Evolutionary conservation across 345 rosid genomes (phyloP), one percentile per base, ranked within the genome.

Genomic region (Euclidium syriacum): DNA sequence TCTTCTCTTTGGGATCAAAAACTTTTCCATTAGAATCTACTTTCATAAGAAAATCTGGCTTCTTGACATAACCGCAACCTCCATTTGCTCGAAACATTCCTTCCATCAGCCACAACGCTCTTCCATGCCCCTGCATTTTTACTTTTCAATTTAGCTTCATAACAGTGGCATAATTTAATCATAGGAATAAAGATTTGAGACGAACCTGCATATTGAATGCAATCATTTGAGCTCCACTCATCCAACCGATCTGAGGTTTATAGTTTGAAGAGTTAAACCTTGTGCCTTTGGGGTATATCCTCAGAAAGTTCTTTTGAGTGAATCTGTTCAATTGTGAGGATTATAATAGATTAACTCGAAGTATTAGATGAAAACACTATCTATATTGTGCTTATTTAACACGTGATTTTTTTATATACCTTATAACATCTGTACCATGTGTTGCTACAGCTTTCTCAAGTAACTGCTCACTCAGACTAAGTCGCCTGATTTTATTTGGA

Each of bases 21-120:
- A 77, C 76, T 65, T 72, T 52, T 60, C 72, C 70, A 19, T 46
- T 50, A 62, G 79, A 73, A 54, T 67, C 77, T 10, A 61, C 41
- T 20, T 57, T 26, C 74, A 79, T 73, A 12, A 92, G 77, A 80
- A 92, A 81, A 52, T 80, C 79, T 6, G 97, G 98, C 65, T 92
- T 92, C 74, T 81, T 89, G 65, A 92, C 83, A 66, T 83, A 92
- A 52, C 98, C 98, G 20, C 97, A 89, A 15, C 90, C 95, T 40
- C 98, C 97, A 68, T 92, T 92, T 4, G 95, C 78, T 78, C 81
- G 76, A 62, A 89, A 92, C 96, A 87, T 87, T 41, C 98, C 97
- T 34, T 89, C 90, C 98, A 89, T 92, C 43, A 73, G 55, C 97
- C 95, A 89, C 27, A 90, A 83, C 52, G 79, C 82, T 72, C 82